Base-by-base conservation (phyloP, 306 rosid genomes). In the Sesbania bispinosa region DNA sequence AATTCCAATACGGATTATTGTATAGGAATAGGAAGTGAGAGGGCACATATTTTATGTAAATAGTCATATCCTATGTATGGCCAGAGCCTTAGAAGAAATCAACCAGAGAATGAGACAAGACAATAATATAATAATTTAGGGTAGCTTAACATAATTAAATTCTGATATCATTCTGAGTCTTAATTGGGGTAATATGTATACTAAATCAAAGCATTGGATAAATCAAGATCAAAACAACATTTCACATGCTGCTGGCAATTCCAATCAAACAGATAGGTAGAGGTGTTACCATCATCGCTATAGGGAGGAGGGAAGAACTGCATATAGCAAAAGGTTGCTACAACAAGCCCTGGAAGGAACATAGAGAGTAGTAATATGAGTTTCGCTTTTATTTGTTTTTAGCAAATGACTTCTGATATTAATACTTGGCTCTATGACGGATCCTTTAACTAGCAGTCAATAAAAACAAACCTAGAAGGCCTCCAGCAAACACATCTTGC, bases 401-500 rank as follows among this genome's bases (percentile, higher is more conserved):
- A 24, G 0, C 47, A 70, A 36, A n/a, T 16, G 47, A 61, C 7
- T 38, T 52, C 1, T 63, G 29, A 39, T 43, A 61, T 21, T 32
- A 45, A 29, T 43, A 11, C 7, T 55, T 19, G 19, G 55, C n/a
- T n/a, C n/a, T n/a, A n/a, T n/a, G n/a, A n/a, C n/a, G 10, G 16
- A 70, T 30, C 42, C 42, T 14, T 70, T 55, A 10, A 57, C 46
- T 47, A 10, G 1, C 5, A 52, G 48, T 11, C 1, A 26, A 36
- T 7, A 19, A 53, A 7, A 38, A 73, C 76, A 43, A 50, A 93
- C 98, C 98, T 65, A 93, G 47, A 59, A 93, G 47, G 7, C 85
- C 92, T 55, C 96, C 98, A 10, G 88, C 88, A 51, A 93, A 90
- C 7, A 93, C 97, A 70, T 93, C 98, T 80, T 85, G 90, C 98